These are phyloP conservation scores for Diversispora eburnea DNA, from an alignment of 192 early-diverging fungal genomes.

Conservation along the genomic window DNA sequence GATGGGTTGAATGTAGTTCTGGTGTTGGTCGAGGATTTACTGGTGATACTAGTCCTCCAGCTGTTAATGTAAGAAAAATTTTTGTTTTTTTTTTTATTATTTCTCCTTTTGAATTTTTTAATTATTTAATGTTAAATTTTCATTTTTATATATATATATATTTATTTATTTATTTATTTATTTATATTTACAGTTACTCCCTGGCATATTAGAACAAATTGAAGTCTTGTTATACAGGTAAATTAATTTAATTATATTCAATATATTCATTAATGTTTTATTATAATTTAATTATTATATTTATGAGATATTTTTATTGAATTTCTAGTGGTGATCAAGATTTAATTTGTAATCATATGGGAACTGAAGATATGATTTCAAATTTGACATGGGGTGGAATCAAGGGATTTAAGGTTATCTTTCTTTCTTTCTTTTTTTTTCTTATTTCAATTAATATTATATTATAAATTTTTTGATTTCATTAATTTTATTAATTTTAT, in stretches of 20 bases:
- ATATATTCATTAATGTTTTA: background rate
- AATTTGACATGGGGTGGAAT: conserved; percentile 63
- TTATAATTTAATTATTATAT: background rate
- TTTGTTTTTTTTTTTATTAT: background rate
- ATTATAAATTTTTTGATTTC: background rate
- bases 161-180: too few relatives aligned
- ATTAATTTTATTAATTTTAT: background rate
- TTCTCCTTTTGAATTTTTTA: background rate
- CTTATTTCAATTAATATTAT: background rate
- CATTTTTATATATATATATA: background rate
- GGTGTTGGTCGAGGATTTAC: conserved; percentile 44
- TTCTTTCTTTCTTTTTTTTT: too few relatives aligned
- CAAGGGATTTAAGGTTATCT: conserved; percentile 59
- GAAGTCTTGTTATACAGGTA: conserved; percentile 65
- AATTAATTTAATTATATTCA: background rate
- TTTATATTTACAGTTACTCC: conserved; percentile 57
- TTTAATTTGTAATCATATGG: conserved; percentile 76
- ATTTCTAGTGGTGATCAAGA: conserved; percentile 67
- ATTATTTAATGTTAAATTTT: background rate
- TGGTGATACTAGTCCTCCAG: conserved; percentile 51
- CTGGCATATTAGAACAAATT: conserved; percentile 54
- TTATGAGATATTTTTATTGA: too few relatives aligned
- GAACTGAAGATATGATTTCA: conserved; percentile 63
- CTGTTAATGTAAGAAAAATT: conserved; percentile 49
- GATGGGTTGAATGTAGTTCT: conserved; percentile 65